Evolutionary conservation across 2,329 filamentous ascomycete genomes (phyloP).

Genomic region (Sphaerulina populicola): DNA sequence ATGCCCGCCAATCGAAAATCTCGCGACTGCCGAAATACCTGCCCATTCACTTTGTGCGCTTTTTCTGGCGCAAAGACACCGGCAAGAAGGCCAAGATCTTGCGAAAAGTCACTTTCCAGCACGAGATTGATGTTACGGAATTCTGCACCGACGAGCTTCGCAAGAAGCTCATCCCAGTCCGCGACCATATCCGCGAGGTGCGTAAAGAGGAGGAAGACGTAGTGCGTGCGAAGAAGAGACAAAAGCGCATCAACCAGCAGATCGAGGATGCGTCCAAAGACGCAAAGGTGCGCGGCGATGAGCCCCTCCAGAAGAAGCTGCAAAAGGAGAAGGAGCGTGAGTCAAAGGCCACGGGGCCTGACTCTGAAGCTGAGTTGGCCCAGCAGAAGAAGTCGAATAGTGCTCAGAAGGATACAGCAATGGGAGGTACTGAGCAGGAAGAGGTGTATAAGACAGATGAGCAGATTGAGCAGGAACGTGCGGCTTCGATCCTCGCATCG

Average conservation of each 20-base stretch:
- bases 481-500: conserved; percentile 62
- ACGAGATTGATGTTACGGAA: conserved; percentile 85
- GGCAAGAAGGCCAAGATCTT: conserved; percentile 99
- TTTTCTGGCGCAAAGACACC: conserved; percentile 93
- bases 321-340: conserved; percentile 55
- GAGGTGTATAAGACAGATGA: conserved; percentile 91
- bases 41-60: conserved; percentile 93
- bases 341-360: conserved; percentile 28
- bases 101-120: conserved; percentile 94
- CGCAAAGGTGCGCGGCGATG: conserved; percentile 34
- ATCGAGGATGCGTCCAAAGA: conserved; percentile 43
- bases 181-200: conserved; percentile 91
- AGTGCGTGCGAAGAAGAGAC: conserved; percentile 81
- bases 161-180: conserved; percentile 76
- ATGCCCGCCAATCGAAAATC: conserved; percentile 87
- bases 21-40: conserved; percentile 87
- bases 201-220: conserved; percentile 92
- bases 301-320: conserved; percentile 83
- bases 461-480: conserved; percentile 79
- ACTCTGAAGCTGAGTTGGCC: conserved; percentile 38
- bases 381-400: conserved; percentile 41
- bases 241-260: conserved; percentile 60
- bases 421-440: conserved; percentile 61
- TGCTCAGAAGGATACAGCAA: conserved; percentile 61
- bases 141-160: conserved; percentile 89